Base-by-base conservation (phyloP, 148 eudicot genomes). In the Persicaria tinctoria region DNA sequence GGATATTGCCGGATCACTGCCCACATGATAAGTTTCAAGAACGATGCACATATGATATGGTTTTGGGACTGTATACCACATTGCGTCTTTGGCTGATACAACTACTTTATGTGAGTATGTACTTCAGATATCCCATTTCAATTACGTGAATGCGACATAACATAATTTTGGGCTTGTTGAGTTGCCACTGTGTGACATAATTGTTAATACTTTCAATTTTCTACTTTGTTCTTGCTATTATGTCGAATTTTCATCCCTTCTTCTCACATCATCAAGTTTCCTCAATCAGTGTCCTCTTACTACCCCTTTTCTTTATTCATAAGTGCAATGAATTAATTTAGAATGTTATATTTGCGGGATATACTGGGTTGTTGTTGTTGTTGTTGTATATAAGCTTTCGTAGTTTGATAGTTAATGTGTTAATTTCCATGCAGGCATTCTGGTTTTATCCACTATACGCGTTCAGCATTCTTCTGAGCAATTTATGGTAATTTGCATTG, bases 401-500 rank as follows among this genome's bases (percentile, higher is more conserved):
- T 12, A 32, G 44, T 27, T 32, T 63, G 48, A 66, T 38, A 38
- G 16, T 66, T 66, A 5, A 16, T 66, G 46, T 66, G 38, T 44
- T 38, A 14, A 75, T 59, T 74, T 80, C 20, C 48, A 51, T 79
- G 75, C 97, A 95, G 99, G 83, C 89, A 41, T 84, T 85, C 53
- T 95, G 99, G 99, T 95, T 95, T 85, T 89, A 87, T 79, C 99
- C 99, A 8, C 76, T 95, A 87, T 92, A 90, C 75, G 73, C 87
- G 72, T 89, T 86, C 89, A 95, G 99, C 94, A 81, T 92, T 76
- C 85, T 95, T 68, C 87, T 95, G 54, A 95, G 94, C 88, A 85
- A 73, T 76, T 76, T 95, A 63, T 95, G 99, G 99, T 95, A 91
- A 80, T 3, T 66, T 66, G 8, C 8, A 47, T 75, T 74, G 10